Evolutionary conservation across 495 filamentous ascomycete species (phyloP).

Genomic region (Hypoxylon lienhwacheense): DNA sequence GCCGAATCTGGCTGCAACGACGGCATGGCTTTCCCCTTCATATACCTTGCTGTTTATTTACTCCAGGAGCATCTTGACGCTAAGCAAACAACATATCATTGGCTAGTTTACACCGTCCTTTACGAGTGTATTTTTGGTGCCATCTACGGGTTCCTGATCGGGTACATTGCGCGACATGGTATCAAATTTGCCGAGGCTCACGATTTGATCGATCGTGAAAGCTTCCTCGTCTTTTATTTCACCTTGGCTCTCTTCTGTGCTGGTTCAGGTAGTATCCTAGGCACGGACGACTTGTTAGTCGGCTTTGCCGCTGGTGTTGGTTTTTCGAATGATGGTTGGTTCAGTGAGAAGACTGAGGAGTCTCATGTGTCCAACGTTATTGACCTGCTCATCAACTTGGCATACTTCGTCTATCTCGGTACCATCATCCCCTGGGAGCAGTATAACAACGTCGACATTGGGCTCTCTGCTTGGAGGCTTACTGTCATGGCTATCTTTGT

Average conservation of each 20-base stretch:
- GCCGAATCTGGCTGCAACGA: constrained; percentile 99
- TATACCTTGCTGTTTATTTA: constrained; percentile 89
- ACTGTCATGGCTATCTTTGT: constrained; percentile 89
- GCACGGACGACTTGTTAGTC: constrained; percentile 94
- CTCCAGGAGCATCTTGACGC: constrained; percentile 74
- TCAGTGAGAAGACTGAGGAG: constrained; percentile 96
- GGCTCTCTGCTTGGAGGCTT: constrained; percentile 82
- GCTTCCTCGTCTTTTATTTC: constrained; percentile 98
- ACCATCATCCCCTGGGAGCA: constrained; percentile 94
- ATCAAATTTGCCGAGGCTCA: constrained; percentile 87
- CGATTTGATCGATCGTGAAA: constrained; percentile 90
- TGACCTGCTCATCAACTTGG: constrained; percentile 93
- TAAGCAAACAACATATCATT: constrained; percentile 73
- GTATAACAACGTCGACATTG: constrained; percentile 72
- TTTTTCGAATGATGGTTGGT: constrained; percentile 99
- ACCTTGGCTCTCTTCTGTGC: constrained; percentile 95
- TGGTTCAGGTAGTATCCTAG: constrained; percentile 87
- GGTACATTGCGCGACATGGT: constrained; percentile 84
- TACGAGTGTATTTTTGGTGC: constrained; percentile 97
- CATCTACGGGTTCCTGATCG: constrained; percentile 83
- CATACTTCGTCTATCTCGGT: constrained; percentile 97
- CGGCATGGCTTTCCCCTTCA: constrained; percentile 99
- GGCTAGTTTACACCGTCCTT: constrained; percentile 86
- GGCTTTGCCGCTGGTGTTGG: constrained; percentile 94
- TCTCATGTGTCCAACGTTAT: constrained; percentile 99